These are phyloP conservation scores for Yamadazyma olivae DNA, from an alignment of 805 yeast genomes.

Conservation along the genomic window DNA sequence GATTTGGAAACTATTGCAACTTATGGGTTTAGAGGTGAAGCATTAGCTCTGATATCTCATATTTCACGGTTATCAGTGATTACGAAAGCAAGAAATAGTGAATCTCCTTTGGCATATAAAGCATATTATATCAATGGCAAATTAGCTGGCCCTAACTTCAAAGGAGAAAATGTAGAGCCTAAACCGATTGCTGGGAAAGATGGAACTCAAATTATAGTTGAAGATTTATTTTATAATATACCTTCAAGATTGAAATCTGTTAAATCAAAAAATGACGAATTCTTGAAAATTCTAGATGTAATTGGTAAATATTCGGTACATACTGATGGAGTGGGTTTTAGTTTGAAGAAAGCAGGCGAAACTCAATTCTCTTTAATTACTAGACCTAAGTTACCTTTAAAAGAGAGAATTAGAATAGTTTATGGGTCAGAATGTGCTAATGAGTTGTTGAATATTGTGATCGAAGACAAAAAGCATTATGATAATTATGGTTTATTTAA, in stretches of 20 bases:
- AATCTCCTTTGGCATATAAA: constrained; percentile 66
- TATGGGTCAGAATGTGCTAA: constrained; percentile 70
- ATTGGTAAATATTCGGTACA: constrained; percentile 83
- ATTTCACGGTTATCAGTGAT: constrained; percentile 77
- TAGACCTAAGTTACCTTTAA: constrained; percentile 44
- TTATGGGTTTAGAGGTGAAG: constrained; percentile 96
- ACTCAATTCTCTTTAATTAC: constrained; percentile 63
- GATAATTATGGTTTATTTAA: constrained; percentile 46
- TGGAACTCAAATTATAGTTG: constrained; percentile 84
- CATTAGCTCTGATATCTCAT: constrained; percentile 90
- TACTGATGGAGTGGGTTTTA: constrained; percentile 63
- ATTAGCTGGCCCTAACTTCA: constrained; percentile 42
- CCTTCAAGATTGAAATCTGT: constrained; percentile 75
- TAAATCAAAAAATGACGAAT: constrained; percentile 69
- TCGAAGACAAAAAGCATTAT: constrained; percentile 16
- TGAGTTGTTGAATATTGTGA: constrained; percentile 51
- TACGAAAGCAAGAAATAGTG: constrained; percentile 53
- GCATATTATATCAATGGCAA: constrained; percentile 68
- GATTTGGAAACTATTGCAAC: constrained; percentile 72
- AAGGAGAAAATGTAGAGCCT: constrained; percentile 43
- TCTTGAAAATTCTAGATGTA: constrained; percentile 72
- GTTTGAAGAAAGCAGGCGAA: constrained; percentile 79
- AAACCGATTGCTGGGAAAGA: constrained; percentile 79
- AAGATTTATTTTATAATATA: constrained; percentile 85
- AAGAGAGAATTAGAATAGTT: constrained; percentile 70